These are phyloP conservation scores for Ministeria vibrans DNA, from an alignment of 78 protist species.

Conservation along the genomic window DNA sequence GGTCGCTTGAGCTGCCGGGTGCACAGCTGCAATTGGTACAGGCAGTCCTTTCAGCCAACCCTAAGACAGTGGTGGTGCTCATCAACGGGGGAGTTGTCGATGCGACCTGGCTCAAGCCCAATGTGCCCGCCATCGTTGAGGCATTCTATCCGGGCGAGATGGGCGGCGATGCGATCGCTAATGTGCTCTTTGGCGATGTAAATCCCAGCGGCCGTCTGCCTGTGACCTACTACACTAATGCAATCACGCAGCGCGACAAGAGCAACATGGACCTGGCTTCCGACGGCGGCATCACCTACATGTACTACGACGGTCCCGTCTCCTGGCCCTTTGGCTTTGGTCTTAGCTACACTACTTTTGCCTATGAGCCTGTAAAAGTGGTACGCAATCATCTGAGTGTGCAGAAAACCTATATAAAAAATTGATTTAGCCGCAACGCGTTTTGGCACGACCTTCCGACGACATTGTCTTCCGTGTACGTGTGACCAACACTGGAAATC, in stretches of 20 bases:
- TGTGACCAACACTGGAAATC: neutral
- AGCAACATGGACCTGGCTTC: conserved; percentile 2
- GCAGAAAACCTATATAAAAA: neutral
- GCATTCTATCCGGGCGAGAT: conserved; percentile 36
- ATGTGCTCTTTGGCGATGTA: conserved; percentile 4
- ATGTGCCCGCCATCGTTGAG: too few species aligned
- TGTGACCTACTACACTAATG: conserved; percentile 16
- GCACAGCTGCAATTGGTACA: conserved; percentile 10
- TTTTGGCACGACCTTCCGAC: neutral
- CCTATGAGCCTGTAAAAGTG: neutral
- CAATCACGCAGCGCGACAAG: neutral
- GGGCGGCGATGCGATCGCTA: conserved; percentile 32
- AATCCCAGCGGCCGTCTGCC: neutral
- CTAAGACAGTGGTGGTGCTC: neutral
- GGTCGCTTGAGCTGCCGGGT: conserved; percentile 29
- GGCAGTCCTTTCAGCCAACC: neutral
- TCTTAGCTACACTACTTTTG: conserved; percentile 19
- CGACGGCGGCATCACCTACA: conserved; percentile 14
- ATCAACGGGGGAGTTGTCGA: conserved; percentile 10
- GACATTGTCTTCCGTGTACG: neutral
- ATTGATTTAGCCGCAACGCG: neutral
- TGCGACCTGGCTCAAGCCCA: neutral
- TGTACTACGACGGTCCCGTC: too few species aligned
- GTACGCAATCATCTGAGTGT: too few species aligned
- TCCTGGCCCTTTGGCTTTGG: conserved; percentile 33